phyloP scores from a whole-genome alignment of 768 basidiomycete genomes.

The Mycena vitilis region DNA sequence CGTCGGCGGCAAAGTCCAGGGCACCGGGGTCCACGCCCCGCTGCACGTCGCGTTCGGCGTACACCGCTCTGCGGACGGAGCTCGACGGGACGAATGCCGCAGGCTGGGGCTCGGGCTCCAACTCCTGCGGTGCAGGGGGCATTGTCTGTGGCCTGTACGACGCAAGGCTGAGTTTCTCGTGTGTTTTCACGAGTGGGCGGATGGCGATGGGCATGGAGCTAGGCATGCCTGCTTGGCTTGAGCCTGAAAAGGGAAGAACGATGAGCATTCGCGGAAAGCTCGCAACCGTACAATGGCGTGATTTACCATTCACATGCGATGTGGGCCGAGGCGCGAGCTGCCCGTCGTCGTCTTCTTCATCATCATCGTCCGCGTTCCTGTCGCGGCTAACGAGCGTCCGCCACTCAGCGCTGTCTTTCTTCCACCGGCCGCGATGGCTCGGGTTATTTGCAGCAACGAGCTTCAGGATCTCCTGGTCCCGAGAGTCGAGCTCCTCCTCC shows the following conservation, averaged over 20 bases:
- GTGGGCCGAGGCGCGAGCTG: not conserved
- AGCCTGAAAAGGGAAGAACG: conserved; percentile 1
- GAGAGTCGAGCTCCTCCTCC: conserved; percentile 42
- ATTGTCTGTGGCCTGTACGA: conserved; percentile 68
- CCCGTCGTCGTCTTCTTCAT: conserved; percentile 45
- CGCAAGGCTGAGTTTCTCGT: conserved; percentile 59
- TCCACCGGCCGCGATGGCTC: conserved; percentile 81
- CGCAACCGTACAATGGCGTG: conserved; percentile 1
- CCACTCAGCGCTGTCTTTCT: conserved; percentile 72
- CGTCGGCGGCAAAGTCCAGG: conserved; percentile 62
- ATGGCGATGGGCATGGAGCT: conserved; percentile 77
- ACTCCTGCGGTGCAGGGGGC: conserved; percentile 49
- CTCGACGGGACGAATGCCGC: conserved; percentile 53
- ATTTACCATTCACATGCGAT: conserved; percentile 19
- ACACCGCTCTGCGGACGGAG: conserved; percentile 68
- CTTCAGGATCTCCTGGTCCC: conserved; percentile 66
- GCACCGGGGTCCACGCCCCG: conserved; percentile 77
- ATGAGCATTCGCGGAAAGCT: conserved; percentile 22
- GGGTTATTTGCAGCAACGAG: conserved; percentile 78
- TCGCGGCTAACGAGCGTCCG: conserved; percentile 63
- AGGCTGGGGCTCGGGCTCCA: conserved; percentile 42
- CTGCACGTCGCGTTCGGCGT: conserved; percentile 75
- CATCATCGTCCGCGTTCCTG: conserved; percentile 44
- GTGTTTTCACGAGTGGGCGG: conserved; percentile 47
- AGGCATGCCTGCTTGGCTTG: conserved; percentile 48